Percentiles rank a stretch among this genome's conserved stretches.
These are phyloP conservation scores for Alternaria infectoria DNA, from an alignment of 2,329 filamentous ascomycete genomes.

Conservation along the genomic window DNA sequence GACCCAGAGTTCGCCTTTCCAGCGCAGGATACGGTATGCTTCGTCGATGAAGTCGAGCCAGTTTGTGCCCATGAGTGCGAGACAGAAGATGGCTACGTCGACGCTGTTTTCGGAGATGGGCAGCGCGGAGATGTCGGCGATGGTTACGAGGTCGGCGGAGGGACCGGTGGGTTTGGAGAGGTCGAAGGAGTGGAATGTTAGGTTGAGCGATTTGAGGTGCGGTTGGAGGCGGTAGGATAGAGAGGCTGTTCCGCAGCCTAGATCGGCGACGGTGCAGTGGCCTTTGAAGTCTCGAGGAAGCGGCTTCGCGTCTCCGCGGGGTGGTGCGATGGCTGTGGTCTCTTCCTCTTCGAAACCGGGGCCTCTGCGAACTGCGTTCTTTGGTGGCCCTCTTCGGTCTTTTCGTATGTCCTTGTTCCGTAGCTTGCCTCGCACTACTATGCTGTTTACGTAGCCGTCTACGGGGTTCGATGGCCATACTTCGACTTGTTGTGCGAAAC, in stretches of 20 bases:
- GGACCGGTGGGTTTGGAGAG: slow-evolving; percentile 77
- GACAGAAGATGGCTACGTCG: slow-evolving; percentile 91
- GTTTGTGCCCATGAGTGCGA: slow-evolving; percentile 98
- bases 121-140: slow-evolving; percentile 85
- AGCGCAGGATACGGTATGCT: slow-evolving; percentile 86
- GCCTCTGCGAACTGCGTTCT: slow-evolving; percentile 28
- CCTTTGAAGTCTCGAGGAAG: slow-evolving; percentile 73
- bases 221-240: slow-evolving; percentile 73
- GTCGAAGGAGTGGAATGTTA: slow-evolving; percentile 85
- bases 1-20: slow-evolving; percentile 96
- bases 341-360: slow-evolving; percentile 15
- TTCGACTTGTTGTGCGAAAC: slow-evolving; percentile 92
- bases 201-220: slow-evolving; percentile 68
- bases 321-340: slow-evolving; percentile 9
- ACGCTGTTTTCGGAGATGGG: slow-evolving; percentile 76
- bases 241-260: slow-evolving; percentile 91
- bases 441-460: slow-evolving; percentile 78
- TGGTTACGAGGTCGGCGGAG: slow-evolving; percentile 76
- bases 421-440: slow-evolving; percentile 70
- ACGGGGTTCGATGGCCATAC: slow-evolving; percentile 98
- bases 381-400: slow-evolving; percentile 50
- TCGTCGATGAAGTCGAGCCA: slow-evolving; percentile 98
- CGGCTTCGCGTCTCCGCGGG: slow-evolving; percentile 48
- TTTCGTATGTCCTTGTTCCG: slow-evolving; percentile 44
- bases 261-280: slow-evolving; percentile 80